These are phyloP conservation scores for Aspergillus sp. DNA, from an alignment of 2,329 filamentous ascomycete genomes.

Conservation along the genomic window DNA sequence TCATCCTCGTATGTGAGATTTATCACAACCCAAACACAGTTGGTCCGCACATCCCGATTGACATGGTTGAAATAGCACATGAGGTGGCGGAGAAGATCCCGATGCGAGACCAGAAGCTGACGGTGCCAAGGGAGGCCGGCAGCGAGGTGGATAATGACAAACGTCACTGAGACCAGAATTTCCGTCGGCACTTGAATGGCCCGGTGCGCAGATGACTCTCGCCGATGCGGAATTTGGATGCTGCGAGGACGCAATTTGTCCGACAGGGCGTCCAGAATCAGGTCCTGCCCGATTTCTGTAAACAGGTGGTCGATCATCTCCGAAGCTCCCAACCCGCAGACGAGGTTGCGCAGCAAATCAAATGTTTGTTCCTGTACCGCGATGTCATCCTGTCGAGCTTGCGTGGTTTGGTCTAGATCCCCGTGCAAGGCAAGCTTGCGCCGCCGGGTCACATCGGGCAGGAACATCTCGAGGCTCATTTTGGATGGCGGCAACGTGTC, in stretches of 20 bases:
- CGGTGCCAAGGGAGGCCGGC: conserved; percentile 77
- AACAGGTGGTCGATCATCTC: conserved; percentile 86
- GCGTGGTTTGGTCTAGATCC: conserved; percentile 67
- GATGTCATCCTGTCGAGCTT: conserved; percentile 73
- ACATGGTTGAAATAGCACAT: conserved; percentile 71
- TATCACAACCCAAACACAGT: conserved; percentile 78
- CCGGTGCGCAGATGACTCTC: conserved; percentile 30
- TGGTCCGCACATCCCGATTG: conserved; percentile 70
- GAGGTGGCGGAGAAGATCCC: conserved; percentile 70
- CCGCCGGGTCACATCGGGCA: conserved; percentile 40
- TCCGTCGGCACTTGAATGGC: conserved; percentile 48
- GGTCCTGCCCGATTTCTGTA: conserved; percentile 69
- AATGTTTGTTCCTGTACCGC: conserved; percentile 89
- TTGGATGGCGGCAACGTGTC: conserved; percentile 43
- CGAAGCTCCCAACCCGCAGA: conserved; percentile 62
- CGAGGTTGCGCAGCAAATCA: conserved; percentile 85
- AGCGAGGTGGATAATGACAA: conserved; percentile 83
- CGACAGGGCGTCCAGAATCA: conserved; percentile 77
- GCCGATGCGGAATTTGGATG: conserved; percentile 32
- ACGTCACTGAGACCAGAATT: conserved; percentile 75
- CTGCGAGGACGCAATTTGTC: conserved; percentile 67
- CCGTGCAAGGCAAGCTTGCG: conserved; percentile 54
- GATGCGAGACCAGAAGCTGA: conserved; percentile 74
- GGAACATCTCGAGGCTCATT: conserved; percentile 37
- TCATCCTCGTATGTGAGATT: conserved; percentile 86